A percentile compares a stretch with the other conserved stretches of the same genome.
phyloP scores from a whole-genome alignment of 1,284 basidiomycete genomes.

The Golubevia sp. region DNA sequence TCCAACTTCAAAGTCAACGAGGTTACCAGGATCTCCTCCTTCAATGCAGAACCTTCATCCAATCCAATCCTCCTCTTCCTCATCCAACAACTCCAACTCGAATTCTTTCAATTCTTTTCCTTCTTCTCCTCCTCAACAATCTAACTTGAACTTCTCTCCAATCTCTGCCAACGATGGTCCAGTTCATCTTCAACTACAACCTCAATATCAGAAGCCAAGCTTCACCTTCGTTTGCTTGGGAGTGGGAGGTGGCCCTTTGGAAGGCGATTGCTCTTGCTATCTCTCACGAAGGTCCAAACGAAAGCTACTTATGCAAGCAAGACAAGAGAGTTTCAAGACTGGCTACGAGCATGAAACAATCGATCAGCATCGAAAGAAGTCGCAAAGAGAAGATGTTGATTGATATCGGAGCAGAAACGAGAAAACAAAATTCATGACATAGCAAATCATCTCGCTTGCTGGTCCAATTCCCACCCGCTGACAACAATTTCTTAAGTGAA shows the following conservation, averaged over 20 bases:
- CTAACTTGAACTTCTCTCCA: background rate
- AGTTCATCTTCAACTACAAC: slow-evolving; percentile 7
- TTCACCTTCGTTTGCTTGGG: slow-evolving; percentile 60
- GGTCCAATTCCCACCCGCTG: too few relatives aligned
- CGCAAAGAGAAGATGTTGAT: too few relatives aligned
- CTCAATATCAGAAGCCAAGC: slow-evolving; percentile 19
- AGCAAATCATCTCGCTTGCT: too few relatives aligned
- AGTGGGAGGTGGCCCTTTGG: slow-evolving; percentile 63
- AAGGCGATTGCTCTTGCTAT: slow-evolving; percentile 62
- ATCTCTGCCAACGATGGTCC: background rate
- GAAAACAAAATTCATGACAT: too few relatives aligned
- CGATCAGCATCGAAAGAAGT: too few relatives aligned
- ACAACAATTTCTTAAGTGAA: background rate
- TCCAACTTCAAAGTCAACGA: background rate
- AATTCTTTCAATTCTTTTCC: too few relatives aligned
- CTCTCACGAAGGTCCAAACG: too few relatives aligned
- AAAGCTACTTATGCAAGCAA: too few relatives aligned
- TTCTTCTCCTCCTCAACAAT: background rate
- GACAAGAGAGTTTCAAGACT: too few relatives aligned
- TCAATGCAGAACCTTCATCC: background rate
- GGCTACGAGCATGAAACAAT: too few relatives aligned
- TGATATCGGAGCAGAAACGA: too few relatives aligned
- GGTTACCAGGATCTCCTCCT: background rate
- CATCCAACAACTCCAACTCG: too few relatives aligned
- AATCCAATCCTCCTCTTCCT: background rate